These are phyloP conservation scores for Lichtheimia hyalospora DNA, from an alignment of 371 early-diverging fungal species.

Conservation along the genomic window DNA sequence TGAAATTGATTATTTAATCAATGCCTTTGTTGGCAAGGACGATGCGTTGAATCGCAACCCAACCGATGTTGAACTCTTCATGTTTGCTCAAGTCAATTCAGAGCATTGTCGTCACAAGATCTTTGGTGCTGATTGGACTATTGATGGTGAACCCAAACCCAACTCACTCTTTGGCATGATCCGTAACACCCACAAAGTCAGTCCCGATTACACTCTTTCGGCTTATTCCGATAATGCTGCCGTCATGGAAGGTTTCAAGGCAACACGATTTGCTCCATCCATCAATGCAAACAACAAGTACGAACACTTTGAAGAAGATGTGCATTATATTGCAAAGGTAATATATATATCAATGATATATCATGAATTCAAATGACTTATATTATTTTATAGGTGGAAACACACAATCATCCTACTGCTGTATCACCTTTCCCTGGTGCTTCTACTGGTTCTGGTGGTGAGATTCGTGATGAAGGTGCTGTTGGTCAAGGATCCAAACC, in stretches of 20 bases:
- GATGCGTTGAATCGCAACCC: constrained; percentile 75
- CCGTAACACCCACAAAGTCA: constrained; percentile 82
- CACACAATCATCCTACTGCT: constrained; percentile 98
- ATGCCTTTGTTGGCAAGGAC: constrained; percentile 73
- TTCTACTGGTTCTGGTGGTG: constrained; percentile 93
- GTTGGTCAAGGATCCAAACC: constrained; percentile 95
- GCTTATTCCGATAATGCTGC: constrained; percentile 98
- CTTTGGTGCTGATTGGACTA: constrained; percentile 94
- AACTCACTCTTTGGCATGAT: constrained; percentile 94
- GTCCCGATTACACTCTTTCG: constrained; percentile 82
- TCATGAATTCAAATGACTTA: background rate
- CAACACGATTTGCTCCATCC: constrained; percentile 67
- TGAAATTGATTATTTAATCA: constrained; percentile 92
- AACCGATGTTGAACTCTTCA: constrained; percentile 97
- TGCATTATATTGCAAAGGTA: constrained; percentile 88
- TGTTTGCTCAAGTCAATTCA: constrained; percentile 99
- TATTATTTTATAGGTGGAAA: constrained; percentile 73
- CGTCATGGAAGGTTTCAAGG: constrained; percentile 83
- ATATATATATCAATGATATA: constrained; percentile 2
- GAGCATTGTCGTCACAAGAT: constrained; percentile 99
- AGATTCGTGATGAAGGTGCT: constrained; percentile 98
- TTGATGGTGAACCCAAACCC: constrained; percentile 79
- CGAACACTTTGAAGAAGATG: constrained; percentile 59
- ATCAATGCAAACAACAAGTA: constrained; percentile 41
- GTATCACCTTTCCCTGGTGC: constrained; percentile 98